Conservation (phyloP, 2,329 filamentous ascomycete species). For the Polytolypa hystricis region DNA sequence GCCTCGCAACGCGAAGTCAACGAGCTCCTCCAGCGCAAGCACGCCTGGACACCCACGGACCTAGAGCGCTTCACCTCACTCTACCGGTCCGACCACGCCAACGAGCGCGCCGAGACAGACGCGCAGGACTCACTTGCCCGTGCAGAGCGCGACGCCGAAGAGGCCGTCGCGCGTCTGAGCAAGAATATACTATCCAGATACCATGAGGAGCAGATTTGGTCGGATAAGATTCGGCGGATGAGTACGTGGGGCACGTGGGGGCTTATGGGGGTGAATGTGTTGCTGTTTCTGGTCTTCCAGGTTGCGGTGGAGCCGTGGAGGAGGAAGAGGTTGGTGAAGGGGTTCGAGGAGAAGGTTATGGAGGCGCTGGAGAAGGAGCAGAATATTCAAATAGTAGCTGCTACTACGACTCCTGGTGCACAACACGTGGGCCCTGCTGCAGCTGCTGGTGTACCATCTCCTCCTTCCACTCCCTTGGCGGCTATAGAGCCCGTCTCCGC, state of each 20-base stretch:
- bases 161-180: constrained; percentile 62
- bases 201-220: constrained; percentile 99
- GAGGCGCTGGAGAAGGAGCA: constrained; percentile 58
- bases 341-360: constrained; percentile 67
- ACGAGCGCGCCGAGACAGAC: constrained; percentile 70
- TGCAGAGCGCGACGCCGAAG: constrained; percentile 70
- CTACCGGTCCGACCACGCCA: constrained; percentile 83
- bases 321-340: constrained; percentile 65
- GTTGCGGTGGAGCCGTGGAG: constrained; percentile 91
- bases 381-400: constrained; percentile 6
- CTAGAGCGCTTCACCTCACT: constrained; percentile 89
- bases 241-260: constrained; percentile 98
- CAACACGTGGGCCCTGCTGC: background rate
- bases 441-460: background rate
- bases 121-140: constrained; percentile 61
- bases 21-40: constrained; percentile 82
- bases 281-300: constrained; percentile 77
- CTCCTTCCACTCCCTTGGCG: constrained; percentile 4
- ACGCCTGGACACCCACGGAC: constrained; percentile 76
- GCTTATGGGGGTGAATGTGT: constrained; percentile 89
- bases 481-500: constrained; percentile 3
- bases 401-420: constrained; percentile 17
- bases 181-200: constrained; percentile 80
- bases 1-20: constrained; percentile 92
- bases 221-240: constrained; percentile 89